phyloP scores from a whole-genome alignment of 306 rosid genomes.

The Begonia peltatifolia region DNA sequence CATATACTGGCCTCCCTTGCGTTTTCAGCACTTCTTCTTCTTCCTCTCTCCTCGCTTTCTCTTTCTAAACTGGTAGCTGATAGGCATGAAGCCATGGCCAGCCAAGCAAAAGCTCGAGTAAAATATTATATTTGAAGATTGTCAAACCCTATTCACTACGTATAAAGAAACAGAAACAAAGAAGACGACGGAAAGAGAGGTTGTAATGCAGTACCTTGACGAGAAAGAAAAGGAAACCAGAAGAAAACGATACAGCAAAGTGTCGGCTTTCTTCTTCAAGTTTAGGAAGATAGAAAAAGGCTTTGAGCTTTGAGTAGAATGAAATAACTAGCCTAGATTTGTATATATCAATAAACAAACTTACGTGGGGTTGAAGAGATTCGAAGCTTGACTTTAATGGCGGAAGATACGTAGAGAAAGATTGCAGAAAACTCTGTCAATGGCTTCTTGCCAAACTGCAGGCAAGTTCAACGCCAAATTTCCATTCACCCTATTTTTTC shows the following conservation, averaged over 20 bases:
- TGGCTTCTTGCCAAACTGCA: neutral
- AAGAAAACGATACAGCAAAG: neutral
- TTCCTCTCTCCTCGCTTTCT: neutral
- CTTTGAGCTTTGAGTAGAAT: neutral
- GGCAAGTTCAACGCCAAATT: neutral
- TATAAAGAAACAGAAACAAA: neutral
- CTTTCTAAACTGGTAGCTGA: neutral
- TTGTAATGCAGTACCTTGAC: neutral
- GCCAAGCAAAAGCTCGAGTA: no score
- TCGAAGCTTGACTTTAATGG: neutral
- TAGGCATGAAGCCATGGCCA: no score
- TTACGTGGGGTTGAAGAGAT: neutral
- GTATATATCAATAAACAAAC: neutral
- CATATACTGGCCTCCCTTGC: constrained; percentile 34
- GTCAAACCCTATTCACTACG: neutral
- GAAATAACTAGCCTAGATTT: neutral
- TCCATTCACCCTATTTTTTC: no score
- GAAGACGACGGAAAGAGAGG: neutral
- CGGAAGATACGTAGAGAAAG: neutral
- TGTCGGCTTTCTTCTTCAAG: neutral
- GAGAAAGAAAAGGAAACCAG: neutral
- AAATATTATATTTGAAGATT: neutral
- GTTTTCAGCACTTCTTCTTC: constrained; percentile 40
- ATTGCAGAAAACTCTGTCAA: neutral
- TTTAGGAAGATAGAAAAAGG: no score